Base-by-base conservation (phyloP, 2,329 filamentous ascomycete species). In the Monosporascus sp. region DNA sequence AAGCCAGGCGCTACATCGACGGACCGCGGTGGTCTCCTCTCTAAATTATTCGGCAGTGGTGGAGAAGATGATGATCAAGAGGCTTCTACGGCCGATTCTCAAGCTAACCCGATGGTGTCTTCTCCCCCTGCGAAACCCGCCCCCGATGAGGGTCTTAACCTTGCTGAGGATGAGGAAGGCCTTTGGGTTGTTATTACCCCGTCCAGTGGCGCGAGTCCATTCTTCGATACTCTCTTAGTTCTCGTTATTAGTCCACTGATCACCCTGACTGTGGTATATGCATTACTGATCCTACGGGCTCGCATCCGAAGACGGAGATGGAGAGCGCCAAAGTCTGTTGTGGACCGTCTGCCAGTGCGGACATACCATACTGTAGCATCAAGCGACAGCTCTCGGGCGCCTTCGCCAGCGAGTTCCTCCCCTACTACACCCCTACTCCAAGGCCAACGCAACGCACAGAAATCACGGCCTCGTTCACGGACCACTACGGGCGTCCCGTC, bases 121-220 rank as follows among this genome's bases (percentile, higher is more conserved):
- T 54, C 63, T 7, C 63, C 58, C 24, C 50, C 57, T n/a, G 57
- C 59, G 24, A 65, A 57, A 46, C 58, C 64, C 14, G 49, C 46
- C 31, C 57, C 53, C 17, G 58, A 65, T 19, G 63, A 64, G 46
- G 65, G 37, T 5, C 57, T 57, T 20, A 57, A 73, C 27, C 70
- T 68, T 14, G 58, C 57, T 17, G 72, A 78, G 38, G 75, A 77
- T 14, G 86, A 86, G 58, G 86, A 94, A 62, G 93, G 91, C 2
- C 81, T 99, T 5, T 97, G 91, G 91, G 91, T 99, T n/a, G 96
- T 94, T 7, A 84, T 99, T 52, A 94, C 91, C 1, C 94, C 92
- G 1, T 92, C 91, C 0, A 93, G 85, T 70, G 93, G 91, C 58
- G 88, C 88, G 5, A 95, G 88, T 62, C 92, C 94, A 0, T 96